A percentile compares a stretch with the other conserved stretches of the same genome.
These are phyloP conservation scores for Hypoxylon sp. DNA, from an alignment of 2,329 filamentous ascomycete species.

Conservation along the genomic window DNA sequence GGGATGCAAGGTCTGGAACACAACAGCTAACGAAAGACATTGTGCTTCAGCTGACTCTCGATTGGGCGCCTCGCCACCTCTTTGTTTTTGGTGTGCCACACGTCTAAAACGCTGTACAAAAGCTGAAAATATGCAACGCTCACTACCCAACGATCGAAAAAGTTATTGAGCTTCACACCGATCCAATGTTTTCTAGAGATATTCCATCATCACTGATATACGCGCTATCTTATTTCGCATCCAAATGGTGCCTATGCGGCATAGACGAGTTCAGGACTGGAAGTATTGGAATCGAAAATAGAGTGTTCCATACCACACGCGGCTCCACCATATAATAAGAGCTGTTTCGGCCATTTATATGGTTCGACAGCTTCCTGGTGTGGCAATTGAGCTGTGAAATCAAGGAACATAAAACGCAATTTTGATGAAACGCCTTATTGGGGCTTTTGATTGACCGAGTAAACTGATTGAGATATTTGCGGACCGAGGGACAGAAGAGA, in stretches of 20 bases:
- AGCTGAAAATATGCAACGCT: background rate
- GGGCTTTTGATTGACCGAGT: constrained; percentile 29
- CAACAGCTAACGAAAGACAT: background rate
- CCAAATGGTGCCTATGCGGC: background rate
- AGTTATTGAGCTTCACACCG: background rate
- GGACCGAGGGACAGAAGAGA: constrained; percentile 18
- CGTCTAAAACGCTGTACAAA: background rate
- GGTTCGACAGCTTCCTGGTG: constrained; percentile 23
- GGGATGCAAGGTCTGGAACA: background rate
- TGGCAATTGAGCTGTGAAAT: constrained; percentile 26
- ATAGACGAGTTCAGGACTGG: background rate
- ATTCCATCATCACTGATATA: background rate
- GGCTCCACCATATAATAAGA: constrained; percentile 10
- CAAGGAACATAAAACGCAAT: constrained; percentile 17
- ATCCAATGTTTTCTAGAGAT: background rate
- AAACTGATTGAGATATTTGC: constrained; percentile 20
- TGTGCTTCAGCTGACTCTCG: background rate
- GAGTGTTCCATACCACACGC: background rate
- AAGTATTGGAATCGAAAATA: background rate
- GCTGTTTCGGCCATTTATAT: constrained; percentile 18
- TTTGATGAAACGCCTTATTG: constrained; percentile 18
- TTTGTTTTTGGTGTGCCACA: too few species aligned
- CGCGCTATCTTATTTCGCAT: background rate
- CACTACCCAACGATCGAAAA: background rate
- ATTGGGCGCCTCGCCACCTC: background rate